Percentiles rank a stretch among this genome's conserved stretches.
Evolutionary conservation across 345 rosid species (phyloP).

Genomic region (Carallia pectinifolia): DNA sequence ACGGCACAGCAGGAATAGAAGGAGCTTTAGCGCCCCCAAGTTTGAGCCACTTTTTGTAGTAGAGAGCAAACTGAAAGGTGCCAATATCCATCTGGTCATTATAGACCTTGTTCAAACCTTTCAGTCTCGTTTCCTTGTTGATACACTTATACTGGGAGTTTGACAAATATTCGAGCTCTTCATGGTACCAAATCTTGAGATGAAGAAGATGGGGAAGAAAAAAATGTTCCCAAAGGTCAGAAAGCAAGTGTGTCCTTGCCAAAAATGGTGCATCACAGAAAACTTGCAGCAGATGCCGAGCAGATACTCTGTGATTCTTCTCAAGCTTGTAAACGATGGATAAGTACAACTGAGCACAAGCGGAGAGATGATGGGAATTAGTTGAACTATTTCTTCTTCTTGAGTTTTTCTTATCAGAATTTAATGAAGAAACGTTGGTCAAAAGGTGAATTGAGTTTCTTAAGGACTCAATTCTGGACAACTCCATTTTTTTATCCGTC

Average conservation of each 20-base stretch:
- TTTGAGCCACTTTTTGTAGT: conserved; percentile 55
- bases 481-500: conserved; percentile 23
- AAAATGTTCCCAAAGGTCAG: conserved; percentile 68
- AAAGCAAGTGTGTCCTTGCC: conserved; percentile 57
- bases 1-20: conserved; percentile 47
- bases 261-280: conserved; percentile 53
- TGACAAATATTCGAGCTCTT: conserved; percentile 42
- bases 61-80: conserved; percentile 49
- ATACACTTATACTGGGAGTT: conserved; percentile 7
- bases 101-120: conserved; percentile 40
- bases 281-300: conserved; percentile 55
- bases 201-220: conserved; percentile 73
- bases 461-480: conserved; percentile 21
- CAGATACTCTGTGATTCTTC: conserved; percentile 48
- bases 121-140: conserved; percentile 35
- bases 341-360: conserved; percentile 56
- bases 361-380: conserved; percentile 48
- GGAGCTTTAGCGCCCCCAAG: conserved; percentile 52
- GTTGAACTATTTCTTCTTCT: conserved; percentile 33
- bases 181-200: conserved; percentile 56
- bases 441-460: conserved; percentile 39
- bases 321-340: conserved; percentile 55
- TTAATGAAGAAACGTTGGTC: conserved; percentile 45
- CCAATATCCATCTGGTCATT: conserved; percentile 49
- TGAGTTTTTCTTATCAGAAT: conserved; percentile 25